Conservation (phyloP, 2,329 filamentous ascomycete genomes). For the Arthrinium phaeospermum region DNA sequence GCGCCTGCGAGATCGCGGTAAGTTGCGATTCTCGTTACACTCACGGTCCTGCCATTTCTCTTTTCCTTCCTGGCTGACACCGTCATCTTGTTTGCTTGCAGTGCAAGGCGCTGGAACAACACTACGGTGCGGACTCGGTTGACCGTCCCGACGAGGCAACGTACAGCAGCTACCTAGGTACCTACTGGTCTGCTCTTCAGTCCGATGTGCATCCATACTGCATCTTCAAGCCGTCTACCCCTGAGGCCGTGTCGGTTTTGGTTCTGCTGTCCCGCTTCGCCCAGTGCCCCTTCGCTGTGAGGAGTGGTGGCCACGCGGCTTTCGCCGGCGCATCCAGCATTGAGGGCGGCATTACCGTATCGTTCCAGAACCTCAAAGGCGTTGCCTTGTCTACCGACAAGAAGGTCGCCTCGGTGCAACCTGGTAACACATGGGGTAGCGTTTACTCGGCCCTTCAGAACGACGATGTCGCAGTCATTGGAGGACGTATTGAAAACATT, state of each 20-base stretch:
- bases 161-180: neutral
- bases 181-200: conserved; percentile 15
- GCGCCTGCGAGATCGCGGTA: conserved; percentile 8
- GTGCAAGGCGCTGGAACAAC: neutral
- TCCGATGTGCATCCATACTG: neutral
- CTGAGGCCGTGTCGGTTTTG: neutral
- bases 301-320: conserved; percentile 38
- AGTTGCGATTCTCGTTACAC: neutral
- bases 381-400: conserved; percentile 35
- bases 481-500: conserved; percentile 32
- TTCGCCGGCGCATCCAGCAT: conserved; percentile 33
- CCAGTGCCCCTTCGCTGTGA: conserved; percentile 45
- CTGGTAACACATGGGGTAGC: conserved; percentile 32
- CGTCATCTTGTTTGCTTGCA: neutral
- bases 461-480: conserved; percentile 27
- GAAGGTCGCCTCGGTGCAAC: conserved; percentile 38
- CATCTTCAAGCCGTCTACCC: neutral
- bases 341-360: conserved; percentile 26
- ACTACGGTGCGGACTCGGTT: neutral
- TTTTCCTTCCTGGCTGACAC: neutral
- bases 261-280: neutral
- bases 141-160: neutral
- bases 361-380: conserved; percentile 34
- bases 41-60: neutral
- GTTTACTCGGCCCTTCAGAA: conserved; percentile 29